Evolutionary conservation across 805 yeast genomes (phyloP).

Genomic region (Maudiozyma serrabonitensis): DNA sequence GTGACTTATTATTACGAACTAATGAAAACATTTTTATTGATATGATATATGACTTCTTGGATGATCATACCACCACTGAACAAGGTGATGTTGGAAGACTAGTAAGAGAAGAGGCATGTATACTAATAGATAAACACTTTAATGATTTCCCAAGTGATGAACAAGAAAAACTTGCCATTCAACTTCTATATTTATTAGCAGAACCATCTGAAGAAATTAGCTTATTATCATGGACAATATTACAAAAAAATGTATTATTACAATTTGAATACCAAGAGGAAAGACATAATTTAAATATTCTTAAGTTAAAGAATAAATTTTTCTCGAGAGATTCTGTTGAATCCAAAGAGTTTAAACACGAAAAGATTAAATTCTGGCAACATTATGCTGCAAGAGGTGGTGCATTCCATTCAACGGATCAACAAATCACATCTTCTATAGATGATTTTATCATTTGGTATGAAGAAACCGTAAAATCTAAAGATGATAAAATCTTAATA

Average conservation of each 20-base stretch:
- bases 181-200: slow-evolving; percentile 41
- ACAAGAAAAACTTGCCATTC: background rate
- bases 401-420: slow-evolving; percentile 42
- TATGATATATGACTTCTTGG: slow-evolving; percentile 34
- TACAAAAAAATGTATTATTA: background rate
- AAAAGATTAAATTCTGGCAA: slow-evolving; percentile 30
- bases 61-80: slow-evolving; percentile 68
- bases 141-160: background rate
- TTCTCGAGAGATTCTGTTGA: background rate
- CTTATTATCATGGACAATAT: background rate
- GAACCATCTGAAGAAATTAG: slow-evolving; percentile 47
- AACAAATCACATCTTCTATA: slow-evolving; percentile 36
- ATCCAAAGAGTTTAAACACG: background rate
- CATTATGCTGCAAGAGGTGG: slow-evolving; percentile 50
- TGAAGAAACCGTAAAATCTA: slow-evolving; percentile 7
- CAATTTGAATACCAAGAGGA: background rate
- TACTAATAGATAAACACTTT: slow-evolving; percentile 29
- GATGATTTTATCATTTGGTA: slow-evolving; percentile 30
- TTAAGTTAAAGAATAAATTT: background rate
- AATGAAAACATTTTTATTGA: background rate
- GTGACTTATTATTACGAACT: background rate
- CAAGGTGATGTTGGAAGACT: slow-evolving; percentile 91
- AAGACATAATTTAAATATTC: background rate
- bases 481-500: background rate
- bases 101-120: slow-evolving; percentile 46